Base-by-base conservation (phyloP, 371 early-diverging fungal genomes). In the Lichtheimia corymbifera region DNA sequence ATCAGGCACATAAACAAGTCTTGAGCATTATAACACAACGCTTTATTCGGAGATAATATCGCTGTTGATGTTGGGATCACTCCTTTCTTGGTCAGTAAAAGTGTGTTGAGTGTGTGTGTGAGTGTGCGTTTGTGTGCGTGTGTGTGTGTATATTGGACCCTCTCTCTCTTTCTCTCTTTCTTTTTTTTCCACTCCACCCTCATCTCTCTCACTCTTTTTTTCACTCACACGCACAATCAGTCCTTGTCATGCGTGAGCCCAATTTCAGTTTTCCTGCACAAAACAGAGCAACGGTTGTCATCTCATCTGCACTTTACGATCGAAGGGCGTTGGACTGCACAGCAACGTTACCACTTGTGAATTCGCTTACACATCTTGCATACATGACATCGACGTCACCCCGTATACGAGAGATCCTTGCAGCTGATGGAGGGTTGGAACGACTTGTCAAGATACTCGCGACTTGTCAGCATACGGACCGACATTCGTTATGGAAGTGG, bases 291-390 rank as follows among this genome's bases (percentile, higher is more conserved):
- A 84, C 85, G 25, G 83, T 91, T 50, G 84, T 87, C 56, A 92
- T 93, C 66, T 84, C 91, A 17, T 82, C 87, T 40, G 79, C 88
- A 27, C 77, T 87, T 51, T 93, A 94, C 74, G 95, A 95, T 77
- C 87, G 93, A 63, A 83, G 93, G 53, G 93, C 94, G 12, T 80
- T 95, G 25, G 91, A 93, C 74, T 91, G 92, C 73, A 89, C 94
- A 6, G 91, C 92, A 65, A 84, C 87, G 41, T 77, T 91, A 63
- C 89, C 94, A 40, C 85, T 95, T 55, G 84, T 91, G 70, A 90
- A 88, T 64, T 92, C 93, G 22, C 84, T 95, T 12, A 90, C 88
- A 43, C 89, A 94, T 72, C 86, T 95, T 53, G 86, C 85, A 41
- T 90, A 91, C 70, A 80, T 93, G 70, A 93, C 93, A 1, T 83